phyloP scores from a whole-genome alignment of 2,329 filamentous ascomycete species.

The Epichloe baconii region DNA sequence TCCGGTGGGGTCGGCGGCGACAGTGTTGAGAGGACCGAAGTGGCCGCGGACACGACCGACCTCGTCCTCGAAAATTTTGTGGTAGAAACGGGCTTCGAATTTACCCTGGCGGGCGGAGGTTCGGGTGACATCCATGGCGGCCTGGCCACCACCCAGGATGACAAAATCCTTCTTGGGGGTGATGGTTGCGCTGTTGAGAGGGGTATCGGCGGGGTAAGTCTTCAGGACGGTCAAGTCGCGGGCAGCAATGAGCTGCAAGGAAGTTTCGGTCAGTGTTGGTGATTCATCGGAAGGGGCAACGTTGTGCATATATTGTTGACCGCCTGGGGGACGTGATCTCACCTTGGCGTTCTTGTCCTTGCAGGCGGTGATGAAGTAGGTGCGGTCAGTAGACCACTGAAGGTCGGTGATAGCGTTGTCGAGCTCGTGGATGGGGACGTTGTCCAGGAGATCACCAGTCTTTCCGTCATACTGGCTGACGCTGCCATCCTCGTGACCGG shows the following conservation, averaged over 20 bases:
- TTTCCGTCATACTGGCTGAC: conserved; percentile 87
- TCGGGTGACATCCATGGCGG: conserved; percentile 96
- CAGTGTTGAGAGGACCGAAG: conserved; percentile 94
- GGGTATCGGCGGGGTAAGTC: conserved; percentile 83
- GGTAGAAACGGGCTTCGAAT: conserved; percentile 98
- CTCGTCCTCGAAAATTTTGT: conserved; percentile 99
- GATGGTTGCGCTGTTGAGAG: conserved; percentile 89
- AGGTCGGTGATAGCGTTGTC: conserved; percentile 78
- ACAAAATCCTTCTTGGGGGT: conserved; percentile 96
- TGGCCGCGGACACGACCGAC: conserved; percentile 94
- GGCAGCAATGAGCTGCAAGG: conserved; percentile 58
- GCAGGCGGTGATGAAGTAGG: conserved; percentile 95
- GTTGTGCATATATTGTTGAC: too few species aligned
- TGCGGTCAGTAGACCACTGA: conserved; percentile 86
- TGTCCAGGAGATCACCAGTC: conserved; percentile 71
- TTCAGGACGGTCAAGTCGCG: conserved; percentile 85
- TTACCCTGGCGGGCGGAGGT: conserved; percentile 92
- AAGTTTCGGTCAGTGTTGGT: neutral
- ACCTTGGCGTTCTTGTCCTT: conserved; percentile 97
- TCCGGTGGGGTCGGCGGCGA: conserved; percentile 83
- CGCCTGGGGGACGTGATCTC: conserved; percentile 11
- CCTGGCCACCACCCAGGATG: conserved; percentile 94
- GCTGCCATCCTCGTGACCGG: conserved; percentile 91
- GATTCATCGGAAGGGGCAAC: too few species aligned
- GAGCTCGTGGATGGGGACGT: conserved; percentile 74